phyloP scores from a whole-genome alignment of 1,284 basidiomycete species.

The Cutaneotrichosporon curvatum region DNA sequence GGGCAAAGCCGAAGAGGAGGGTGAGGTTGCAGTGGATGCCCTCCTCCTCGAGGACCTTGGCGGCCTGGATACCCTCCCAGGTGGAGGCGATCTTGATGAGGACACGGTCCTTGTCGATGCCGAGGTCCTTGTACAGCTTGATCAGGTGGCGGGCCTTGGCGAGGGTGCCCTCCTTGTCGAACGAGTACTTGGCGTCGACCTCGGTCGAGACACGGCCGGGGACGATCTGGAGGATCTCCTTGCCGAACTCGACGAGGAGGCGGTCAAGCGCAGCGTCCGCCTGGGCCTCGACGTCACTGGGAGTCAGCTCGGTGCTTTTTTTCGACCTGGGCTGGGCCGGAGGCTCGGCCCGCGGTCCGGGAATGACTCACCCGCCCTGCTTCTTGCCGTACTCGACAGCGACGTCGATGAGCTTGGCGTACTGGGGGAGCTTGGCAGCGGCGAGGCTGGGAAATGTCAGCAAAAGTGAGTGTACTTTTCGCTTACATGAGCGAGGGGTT shows the following conservation, averaged over 20 bases:
- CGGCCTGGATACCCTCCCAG: constrained; percentile 99
- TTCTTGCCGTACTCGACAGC: constrained; percentile 76
- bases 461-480: not conserved
- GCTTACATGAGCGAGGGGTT: constrained; percentile 69
- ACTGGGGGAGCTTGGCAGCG: constrained; percentile 82
- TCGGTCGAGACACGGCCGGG: constrained; percentile 98
- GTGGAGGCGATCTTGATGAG: constrained; percentile 99
- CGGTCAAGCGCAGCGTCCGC: constrained; percentile 75
- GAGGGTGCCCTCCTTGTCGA: constrained; percentile 55
- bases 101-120: constrained; percentile 85
- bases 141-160: constrained; percentile 83
- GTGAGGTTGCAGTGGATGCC: constrained; percentile 99
- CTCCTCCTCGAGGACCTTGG: constrained; percentile 87
- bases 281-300: constrained; percentile 62
- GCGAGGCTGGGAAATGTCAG: constrained; percentile 53
- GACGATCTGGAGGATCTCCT: constrained; percentile 89
- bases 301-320: constrained; percentile 28
- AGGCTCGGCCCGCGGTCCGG: no score
- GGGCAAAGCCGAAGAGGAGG: constrained; percentile 93
- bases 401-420: constrained; percentile 72
- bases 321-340: not conserved
- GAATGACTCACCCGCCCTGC: no score
- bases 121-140: constrained; percentile 82
- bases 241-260: constrained; percentile 92
- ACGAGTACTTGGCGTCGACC: constrained; percentile 94